Evolutionary conservation across 805 yeast genomes (phyloP).

Genomic region (Metschnikowia picachoensis): DNA sequence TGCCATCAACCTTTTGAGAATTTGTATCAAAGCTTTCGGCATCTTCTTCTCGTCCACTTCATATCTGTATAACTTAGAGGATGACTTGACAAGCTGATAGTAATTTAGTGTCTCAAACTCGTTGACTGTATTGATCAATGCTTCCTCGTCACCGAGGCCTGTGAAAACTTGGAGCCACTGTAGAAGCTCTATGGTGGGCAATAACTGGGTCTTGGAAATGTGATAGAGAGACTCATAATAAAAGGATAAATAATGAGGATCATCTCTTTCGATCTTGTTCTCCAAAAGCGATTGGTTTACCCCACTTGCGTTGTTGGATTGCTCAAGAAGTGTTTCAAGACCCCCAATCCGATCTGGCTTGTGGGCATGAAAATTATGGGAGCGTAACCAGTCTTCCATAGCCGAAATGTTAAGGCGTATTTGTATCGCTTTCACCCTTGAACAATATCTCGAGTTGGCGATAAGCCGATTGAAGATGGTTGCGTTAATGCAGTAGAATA

Average conservation of each 20-base stretch:
- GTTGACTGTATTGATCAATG: slow-evolving; percentile 50
- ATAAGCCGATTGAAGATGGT: slow-evolving; percentile 71
- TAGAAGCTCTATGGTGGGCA: slow-evolving; percentile 70
- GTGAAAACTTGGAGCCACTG: slow-evolving; percentile 92
- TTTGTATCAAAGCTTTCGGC: slow-evolving; percentile 34
- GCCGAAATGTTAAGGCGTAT: slow-evolving; percentile 81
- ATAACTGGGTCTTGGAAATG: slow-evolving; percentile 63
- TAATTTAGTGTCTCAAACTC: slow-evolving; percentile 60
- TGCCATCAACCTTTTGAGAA: slow-evolving; percentile 28
- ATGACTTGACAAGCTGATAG: slow-evolving; percentile 62
- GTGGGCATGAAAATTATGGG: slow-evolving; percentile 49
- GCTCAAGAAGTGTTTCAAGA: slow-evolving; percentile 19
- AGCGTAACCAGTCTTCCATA: slow-evolving; percentile 90
- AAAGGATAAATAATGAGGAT: slow-evolving; percentile 51
- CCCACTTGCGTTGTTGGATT: neutral
- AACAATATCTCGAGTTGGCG: slow-evolving; percentile 61
- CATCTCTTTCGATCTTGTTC: slow-evolving; percentile 19
- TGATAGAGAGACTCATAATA: slow-evolving; percentile 62
- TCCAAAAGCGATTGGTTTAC: slow-evolving; percentile 21
- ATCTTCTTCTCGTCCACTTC: slow-evolving; percentile 78
- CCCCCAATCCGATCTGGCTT: slow-evolving; percentile 33
- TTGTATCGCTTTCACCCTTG: slow-evolving; percentile 85
- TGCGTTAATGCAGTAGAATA: slow-evolving; percentile 73
- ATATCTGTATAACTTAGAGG: slow-evolving; percentile 68
- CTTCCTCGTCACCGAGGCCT: slow-evolving; percentile 61